A percentile compares a stretch with the other conserved stretches of the same genome.
These are phyloP conservation scores for Cyathus striatus DNA, from an alignment of 768 basidiomycete species.

Conservation along the genomic window DNA sequence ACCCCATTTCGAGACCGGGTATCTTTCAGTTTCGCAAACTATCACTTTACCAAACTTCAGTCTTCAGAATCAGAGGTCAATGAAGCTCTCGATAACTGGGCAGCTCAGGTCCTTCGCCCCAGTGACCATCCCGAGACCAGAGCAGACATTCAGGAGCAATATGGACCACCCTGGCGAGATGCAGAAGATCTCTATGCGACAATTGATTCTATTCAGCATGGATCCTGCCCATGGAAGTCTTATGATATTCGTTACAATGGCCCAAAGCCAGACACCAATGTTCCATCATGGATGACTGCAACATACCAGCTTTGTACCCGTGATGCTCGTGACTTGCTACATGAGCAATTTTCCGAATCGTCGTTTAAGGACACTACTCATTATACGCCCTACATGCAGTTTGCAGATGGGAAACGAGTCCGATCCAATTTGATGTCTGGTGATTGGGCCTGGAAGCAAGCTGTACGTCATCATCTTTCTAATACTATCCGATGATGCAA, in stretches of 20 bases:
- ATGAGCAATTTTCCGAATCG: conserved; percentile 14
- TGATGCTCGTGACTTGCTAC: conserved; percentile 9
- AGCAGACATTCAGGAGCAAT: too few relatives aligned
- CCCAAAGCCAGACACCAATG: conserved; percentile 4
- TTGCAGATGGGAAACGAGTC: conserved; percentile 10
- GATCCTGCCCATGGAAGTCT: conserved; percentile 16
- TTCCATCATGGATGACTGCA: conserved; percentile 22
- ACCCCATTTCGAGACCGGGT: conserved; percentile 17
- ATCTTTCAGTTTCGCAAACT: conserved; percentile 22
- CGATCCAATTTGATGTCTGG: conserved; percentile 30
- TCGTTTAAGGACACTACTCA: conserved; percentile 16
- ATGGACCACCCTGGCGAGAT: conserved; percentile 14
- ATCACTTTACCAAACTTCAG: conserved; percentile 18
- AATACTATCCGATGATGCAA: background rate
- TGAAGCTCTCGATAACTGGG: conserved; percentile 17
- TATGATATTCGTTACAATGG: conserved; percentile 14
- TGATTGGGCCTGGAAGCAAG: conserved; percentile 26
- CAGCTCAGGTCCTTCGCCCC: too few relatives aligned
- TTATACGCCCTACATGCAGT: conserved; percentile 16
- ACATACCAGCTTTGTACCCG: conserved; percentile 17
- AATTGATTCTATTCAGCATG: conserved; percentile 16
- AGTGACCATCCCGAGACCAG: too few relatives aligned
- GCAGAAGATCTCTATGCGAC: conserved; percentile 15
- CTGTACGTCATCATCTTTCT: conserved; percentile 14
- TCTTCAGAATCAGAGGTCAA: conserved; percentile 13